phyloP scores from a whole-genome alignment of 2,329 filamentous ascomycete genomes.

The Trichoderma atroviride region DNA sequence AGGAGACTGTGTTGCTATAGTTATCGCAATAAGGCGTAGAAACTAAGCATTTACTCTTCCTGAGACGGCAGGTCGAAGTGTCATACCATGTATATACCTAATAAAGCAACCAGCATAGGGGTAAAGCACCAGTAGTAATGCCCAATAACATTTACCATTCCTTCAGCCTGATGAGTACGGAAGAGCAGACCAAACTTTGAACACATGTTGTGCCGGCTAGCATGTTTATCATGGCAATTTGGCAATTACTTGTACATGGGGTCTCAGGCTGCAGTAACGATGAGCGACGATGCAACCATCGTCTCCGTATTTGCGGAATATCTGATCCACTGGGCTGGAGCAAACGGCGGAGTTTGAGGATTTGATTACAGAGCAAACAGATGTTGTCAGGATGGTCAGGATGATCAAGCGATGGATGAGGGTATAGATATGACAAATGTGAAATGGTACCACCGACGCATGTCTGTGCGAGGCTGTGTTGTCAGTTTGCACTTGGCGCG shows the following conservation, averaged over 20 bases:
- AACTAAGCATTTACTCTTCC: background rate
- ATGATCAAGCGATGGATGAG: background rate
- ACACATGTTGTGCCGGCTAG: background rate
- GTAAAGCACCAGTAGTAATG: background rate
- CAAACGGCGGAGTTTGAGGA: conserved; percentile 1
- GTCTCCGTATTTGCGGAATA: conserved; percentile 13
- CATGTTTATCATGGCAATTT: too few species aligned
- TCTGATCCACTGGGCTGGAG: conserved; percentile 4
- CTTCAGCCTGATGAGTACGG: background rate
- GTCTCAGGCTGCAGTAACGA: background rate
- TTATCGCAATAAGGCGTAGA: background rate
- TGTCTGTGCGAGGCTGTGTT: background rate
- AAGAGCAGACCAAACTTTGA: background rate
- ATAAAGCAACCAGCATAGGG: background rate
- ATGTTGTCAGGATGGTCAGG: background rate
- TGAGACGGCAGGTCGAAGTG: background rate
- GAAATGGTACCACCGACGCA: background rate
- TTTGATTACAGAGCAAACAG: background rate
- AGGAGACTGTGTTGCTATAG: background rate
- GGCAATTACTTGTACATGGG: too few species aligned
- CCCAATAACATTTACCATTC: background rate
- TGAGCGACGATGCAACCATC: background rate
- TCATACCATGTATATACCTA: background rate
- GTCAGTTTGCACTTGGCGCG: background rate
- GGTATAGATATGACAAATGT: background rate